A percentile compares a stretch with the other conserved stretches of the same genome.
Evolutionary conservation across 1,284 basidiomycete genomes (phyloP).

Genomic region (Leccinum griseonigrum): DNA sequence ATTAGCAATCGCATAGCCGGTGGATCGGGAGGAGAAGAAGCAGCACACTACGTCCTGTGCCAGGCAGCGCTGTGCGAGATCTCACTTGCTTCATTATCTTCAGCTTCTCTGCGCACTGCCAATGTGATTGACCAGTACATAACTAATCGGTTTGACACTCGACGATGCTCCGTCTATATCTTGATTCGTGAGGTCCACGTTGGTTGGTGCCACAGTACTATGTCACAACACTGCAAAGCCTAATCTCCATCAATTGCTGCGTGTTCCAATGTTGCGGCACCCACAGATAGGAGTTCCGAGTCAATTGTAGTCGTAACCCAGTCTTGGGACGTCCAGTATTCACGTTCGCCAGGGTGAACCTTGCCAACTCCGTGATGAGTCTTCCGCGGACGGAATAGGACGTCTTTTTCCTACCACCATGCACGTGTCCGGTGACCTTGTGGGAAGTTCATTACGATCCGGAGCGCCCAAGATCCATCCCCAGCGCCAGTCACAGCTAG

Average conservation of each 20-base stretch:
- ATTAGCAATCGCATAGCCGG: constrained; percentile 6
- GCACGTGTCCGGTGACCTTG: constrained; percentile 17
- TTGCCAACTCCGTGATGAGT: background rate
- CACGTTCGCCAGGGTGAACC: background rate
- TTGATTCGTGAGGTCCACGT: background rate
- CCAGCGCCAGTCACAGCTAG: background rate
- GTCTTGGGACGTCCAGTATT: background rate
- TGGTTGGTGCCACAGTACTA: background rate
- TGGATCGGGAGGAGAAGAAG: constrained; percentile 21
- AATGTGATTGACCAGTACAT: background rate
- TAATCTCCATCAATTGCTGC: background rate
- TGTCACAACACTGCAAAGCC: constrained; percentile 8
- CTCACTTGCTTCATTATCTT: constrained; percentile 6
- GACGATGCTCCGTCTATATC: background rate
- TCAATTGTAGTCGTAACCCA: background rate
- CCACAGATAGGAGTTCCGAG: constrained; percentile 8
- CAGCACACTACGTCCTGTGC: constrained; percentile 10
- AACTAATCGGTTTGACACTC: background rate
- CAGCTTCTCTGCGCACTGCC: constrained; percentile 22
- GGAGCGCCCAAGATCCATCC: constrained; percentile 1
- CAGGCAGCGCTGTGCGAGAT: background rate
- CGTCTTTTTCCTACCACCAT: constrained; percentile 14
- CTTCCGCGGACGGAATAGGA: constrained; percentile 5
- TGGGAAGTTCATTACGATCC: background rate
- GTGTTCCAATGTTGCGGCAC: constrained; percentile 9